Conservation (phyloP, 148 eudicot species). For the Limonium bicolor region DNA sequence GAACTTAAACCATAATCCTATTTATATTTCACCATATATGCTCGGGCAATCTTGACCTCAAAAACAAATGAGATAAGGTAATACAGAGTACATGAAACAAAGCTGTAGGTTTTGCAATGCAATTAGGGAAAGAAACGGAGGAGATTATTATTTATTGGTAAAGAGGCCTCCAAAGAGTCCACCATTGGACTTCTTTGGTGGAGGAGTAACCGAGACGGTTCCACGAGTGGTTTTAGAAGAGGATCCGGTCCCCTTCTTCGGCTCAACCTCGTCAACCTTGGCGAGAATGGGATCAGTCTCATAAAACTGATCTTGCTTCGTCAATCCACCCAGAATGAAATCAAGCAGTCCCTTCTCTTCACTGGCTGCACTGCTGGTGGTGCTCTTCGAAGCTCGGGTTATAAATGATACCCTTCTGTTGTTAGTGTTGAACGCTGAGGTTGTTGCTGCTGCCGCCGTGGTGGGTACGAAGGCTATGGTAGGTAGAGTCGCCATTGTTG, state of each 20-base stretch:
- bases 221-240: background rate
- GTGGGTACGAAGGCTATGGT: too few species aligned
- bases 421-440: too few species aligned
- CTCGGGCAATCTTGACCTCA: background rate
- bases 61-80: background rate
- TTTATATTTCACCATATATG: too few species aligned
- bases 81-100: background rate
- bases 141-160: conserved; percentile 9
- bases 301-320: conserved; percentile 41
- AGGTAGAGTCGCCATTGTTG: too few species aligned
- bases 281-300: conserved; percentile 64
- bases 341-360: conserved; percentile 53
- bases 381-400: too few species aligned
- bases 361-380: background rate
- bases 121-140: too few species aligned
- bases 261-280: conserved; percentile 35
- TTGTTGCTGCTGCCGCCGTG: too few species aligned
- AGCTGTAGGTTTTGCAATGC: background rate
- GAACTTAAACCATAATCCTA: too few species aligned
- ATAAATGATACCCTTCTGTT: too few species aligned
- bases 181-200: conserved; percentile 11
- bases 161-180: conserved; percentile 14
- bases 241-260: conserved; percentile 8
- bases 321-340: conserved; percentile 32
- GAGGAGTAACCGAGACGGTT: background rate